Conservation (phyloP, 257 asterid species). For the Vinca minor region DNA sequence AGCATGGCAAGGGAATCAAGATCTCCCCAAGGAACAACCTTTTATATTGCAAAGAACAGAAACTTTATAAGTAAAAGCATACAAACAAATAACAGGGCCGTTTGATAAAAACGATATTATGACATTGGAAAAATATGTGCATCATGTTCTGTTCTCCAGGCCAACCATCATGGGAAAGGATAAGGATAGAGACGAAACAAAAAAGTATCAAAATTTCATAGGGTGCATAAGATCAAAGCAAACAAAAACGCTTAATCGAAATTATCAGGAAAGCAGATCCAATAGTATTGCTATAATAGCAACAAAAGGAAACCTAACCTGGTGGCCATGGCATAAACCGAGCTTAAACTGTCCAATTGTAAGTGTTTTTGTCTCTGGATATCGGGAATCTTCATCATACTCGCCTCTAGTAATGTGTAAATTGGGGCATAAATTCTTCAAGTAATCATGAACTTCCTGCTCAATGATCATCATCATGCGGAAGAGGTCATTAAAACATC, state of each 20-base stretch:
- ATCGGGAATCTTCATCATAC: conserved; percentile 23
- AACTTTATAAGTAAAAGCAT: neutral
- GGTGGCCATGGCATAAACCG: conserved; percentile 30
- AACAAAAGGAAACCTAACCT: conserved; percentile 11
- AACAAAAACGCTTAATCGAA: too few relatives aligned
- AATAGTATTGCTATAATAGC: too few relatives aligned
- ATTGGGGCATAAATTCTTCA: conserved; percentile 25
- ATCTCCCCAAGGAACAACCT: conserved; percentile 21
- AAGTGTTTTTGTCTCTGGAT: conserved; percentile 28
- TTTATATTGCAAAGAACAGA: neutral
- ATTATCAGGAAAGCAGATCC: too few relatives aligned
- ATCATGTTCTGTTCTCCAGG: neutral
- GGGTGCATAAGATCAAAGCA: too few relatives aligned
- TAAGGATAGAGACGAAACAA: too few relatives aligned
- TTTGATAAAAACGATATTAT: neutral
- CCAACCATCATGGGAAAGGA: neutral
- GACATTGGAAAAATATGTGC: too few relatives aligned
- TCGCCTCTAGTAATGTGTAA: conserved; percentile 28
- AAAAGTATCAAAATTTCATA: too few relatives aligned
- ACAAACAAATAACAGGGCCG: neutral
- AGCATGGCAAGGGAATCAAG: conserved; percentile 19
- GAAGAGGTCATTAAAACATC: neutral
- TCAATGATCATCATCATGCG: conserved; percentile 3
- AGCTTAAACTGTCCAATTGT: conserved; percentile 29
- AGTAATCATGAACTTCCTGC: conserved; percentile 28